Base-by-base conservation (phyloP, 768 basidiomycete species). In the Leccinellum rugosiceps region DNA sequence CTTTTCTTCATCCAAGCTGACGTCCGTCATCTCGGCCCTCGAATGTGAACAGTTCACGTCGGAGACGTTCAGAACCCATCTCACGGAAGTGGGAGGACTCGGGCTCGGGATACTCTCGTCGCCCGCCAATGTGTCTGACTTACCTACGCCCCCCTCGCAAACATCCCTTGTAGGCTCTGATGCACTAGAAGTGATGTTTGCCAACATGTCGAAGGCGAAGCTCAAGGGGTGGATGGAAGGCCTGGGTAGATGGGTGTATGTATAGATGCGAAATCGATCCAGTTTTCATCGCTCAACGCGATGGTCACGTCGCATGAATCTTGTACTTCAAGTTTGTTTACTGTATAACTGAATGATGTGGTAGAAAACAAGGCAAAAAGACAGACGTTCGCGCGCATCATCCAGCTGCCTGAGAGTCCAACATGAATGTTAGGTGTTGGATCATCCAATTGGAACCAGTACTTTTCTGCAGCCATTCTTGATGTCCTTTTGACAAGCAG, bases 31-130 rank as follows among this genome's bases (percentile, higher is more conserved):
- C 44, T 69, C 74, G 19, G 78, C 78, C 9, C 83, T 98, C 63
- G 60, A 65, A 44, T 58, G 62, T 5, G 62, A 70, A 55, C 56
- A 23, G 38, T 68, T 65, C 14, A 72, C 77, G 63, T 76, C 77
- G 17, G 62, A 69, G 49, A 59, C 46, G 13, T 68, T 74, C 34
- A 72, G 75, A 65, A 76, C 77, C 26, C 94, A 98, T 79, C 78
- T 92, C 63, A 95, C 96, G 34, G 83, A 90, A 55, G 92, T 99
- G 50, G 97, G 97, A 15, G 97, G 97, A 55, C 87, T 86, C 63
- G 96, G 96, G 10, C 81, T 96, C 17, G 96, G 96, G 58, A 82
- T 99, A 63, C 78, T 93, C 65, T 85, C 87, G 4, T 85, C 83
- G 23, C 78, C 81, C 26, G 51, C 59, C 23, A 21, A 51, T 10